Evolutionary conservation across 2,329 filamentous ascomycete species (phyloP), one percentile per base, ranked within the genome.

Genomic region (Xylaria sp.): DNA sequence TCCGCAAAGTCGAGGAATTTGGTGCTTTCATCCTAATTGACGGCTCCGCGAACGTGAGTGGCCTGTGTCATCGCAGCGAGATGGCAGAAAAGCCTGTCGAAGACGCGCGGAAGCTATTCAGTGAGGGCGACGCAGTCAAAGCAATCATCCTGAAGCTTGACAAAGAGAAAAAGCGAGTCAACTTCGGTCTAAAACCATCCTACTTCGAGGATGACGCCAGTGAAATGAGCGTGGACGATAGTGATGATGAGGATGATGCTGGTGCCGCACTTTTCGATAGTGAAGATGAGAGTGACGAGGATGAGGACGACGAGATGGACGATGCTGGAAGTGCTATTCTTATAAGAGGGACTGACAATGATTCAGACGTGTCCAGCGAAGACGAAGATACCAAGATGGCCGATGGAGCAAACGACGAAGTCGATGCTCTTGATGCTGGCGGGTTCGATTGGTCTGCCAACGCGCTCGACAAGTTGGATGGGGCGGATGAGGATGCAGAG

Each of bases 21-120:
- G 94, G 94, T 61, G 93, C 93, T 4, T 99, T 99, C 71, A 89
- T 99, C 63, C 84, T 95, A 40, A 78, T 99, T 18, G 91, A 97
- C 71, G 86, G 89, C 56, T 95, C 92, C 4, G 81, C 84, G 50
- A 96, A 96, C 63, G 85, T 99, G 58, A 96, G 93, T 63, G 94
- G 94, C 57, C 81, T 99, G 8, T 97, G 93, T 71, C 94, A 99
- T 71, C 85, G 90, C 58, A 93, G 87, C 60, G 88, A 99, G 70
- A 92, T 99, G 82, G 92, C 94, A 0, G 91, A 96, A 62, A 87
- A 88, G 64, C 76, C 82, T 4, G 86, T 97, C 20, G 82, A 89
- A 48, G 90, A 97, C 75, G 90, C 92, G n/a, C 86, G 85, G 59
- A 93, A 92, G 67, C 79, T 99, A 39, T 97, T 96, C 72, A 89